These are phyloP conservation scores for Blastobotrys aristatus DNA, from an alignment of 1,139 yeast species.

Conservation along the genomic window DNA sequence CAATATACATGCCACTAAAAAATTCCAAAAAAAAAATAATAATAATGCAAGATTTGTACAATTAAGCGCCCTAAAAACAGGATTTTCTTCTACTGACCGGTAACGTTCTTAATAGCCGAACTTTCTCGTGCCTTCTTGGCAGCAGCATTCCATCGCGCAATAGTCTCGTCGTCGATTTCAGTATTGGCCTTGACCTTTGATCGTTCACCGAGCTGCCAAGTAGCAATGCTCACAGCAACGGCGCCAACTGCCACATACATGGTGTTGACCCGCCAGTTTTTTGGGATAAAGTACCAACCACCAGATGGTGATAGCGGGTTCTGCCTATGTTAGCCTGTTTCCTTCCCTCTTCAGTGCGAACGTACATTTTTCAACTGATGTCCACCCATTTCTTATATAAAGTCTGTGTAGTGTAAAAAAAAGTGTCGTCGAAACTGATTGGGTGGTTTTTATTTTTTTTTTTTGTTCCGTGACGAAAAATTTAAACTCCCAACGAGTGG, in stretches of 20 bases:
- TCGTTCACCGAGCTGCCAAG: constrained; percentile 32
- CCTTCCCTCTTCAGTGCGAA: not conserved
- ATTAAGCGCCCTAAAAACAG: no score
- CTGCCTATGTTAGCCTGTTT: constrained; percentile 14
- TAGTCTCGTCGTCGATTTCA: constrained; percentile 34
- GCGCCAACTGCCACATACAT: constrained; percentile 32
- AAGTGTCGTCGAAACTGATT: constrained; percentile 9
- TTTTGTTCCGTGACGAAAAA: not conserved
- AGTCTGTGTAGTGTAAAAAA: not conserved
- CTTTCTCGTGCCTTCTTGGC: constrained; percentile 36
- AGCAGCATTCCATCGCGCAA: constrained; percentile 37
- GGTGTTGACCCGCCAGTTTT: constrained; percentile 40
- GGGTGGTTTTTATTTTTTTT: constrained; percentile 4
- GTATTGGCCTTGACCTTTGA: constrained; percentile 29
- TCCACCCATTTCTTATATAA: constrained; percentile 11
- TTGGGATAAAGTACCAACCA: constrained; percentile 43
- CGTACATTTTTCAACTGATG: constrained; percentile 14
- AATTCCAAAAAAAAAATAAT: not conserved
- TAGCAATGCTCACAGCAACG: constrained; percentile 29
- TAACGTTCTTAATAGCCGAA: constrained; percentile 23
- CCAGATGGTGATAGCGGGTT: constrained; percentile 39
- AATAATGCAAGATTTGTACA: no score
- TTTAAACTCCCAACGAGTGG: no score
- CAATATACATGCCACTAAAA: not conserved
- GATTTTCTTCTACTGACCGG: constrained; percentile 4